A percentile compares a stretch with the other conserved stretches of the same genome.
phyloP scores from a whole-genome alignment of 2,329 filamentous ascomycete genomes.

The Akanthomyces muscarius region DNA sequence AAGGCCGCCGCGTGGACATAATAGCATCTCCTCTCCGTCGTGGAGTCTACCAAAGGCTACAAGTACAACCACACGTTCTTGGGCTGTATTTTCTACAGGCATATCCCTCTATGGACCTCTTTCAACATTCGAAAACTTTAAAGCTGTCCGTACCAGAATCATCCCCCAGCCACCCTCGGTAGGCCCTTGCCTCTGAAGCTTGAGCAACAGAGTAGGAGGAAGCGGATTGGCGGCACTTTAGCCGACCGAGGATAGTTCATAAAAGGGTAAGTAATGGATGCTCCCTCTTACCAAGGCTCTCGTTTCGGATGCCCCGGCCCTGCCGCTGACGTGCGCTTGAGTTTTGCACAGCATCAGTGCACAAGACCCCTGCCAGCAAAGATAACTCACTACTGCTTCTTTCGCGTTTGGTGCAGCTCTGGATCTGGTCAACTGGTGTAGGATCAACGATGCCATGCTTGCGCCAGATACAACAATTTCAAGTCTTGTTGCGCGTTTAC shows the following conservation, averaged over 20 bases:
- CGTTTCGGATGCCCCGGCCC: not conserved
- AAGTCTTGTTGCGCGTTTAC: not conserved
- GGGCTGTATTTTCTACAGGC: no score
- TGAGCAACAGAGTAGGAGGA: not conserved
- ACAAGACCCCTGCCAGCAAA: not conserved
- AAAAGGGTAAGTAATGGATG: no score
- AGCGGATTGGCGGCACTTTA: not conserved
- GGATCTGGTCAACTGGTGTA: not conserved
- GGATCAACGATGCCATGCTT: not conserved
- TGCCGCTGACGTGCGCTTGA: constrained; percentile 7
- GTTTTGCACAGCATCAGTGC: not conserved
- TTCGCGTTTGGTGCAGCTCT: not conserved
- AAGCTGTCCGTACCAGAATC: not conserved
- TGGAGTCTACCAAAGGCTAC: no score
- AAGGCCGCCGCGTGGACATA: no score
- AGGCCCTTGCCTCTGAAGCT: not conserved
- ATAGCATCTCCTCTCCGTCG: no score
- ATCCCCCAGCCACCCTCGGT: not conserved
- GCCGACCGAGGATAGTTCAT: no score
- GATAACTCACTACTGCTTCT: not conserved
- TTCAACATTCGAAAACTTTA: not conserved
- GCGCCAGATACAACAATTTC: not conserved
- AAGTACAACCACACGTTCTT: no score
- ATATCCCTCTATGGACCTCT: not conserved
- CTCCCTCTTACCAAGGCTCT: no score